Evolutionary conservation across 2,329 filamentous ascomycete species (phyloP).

Genomic region (Exophiala xenobiotica): DNA sequence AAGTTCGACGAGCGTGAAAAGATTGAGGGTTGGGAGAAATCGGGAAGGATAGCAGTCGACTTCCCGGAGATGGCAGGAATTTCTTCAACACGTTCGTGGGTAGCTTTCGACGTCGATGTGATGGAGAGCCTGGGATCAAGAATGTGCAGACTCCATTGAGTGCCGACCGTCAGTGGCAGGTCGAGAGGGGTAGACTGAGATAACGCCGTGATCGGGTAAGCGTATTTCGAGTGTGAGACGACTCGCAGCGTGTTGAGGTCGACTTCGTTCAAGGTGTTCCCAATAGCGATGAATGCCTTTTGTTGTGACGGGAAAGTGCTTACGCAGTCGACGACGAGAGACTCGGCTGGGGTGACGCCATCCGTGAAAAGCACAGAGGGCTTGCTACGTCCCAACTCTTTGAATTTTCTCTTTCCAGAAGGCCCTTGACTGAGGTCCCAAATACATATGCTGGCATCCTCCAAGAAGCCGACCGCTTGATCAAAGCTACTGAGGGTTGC

Average conservation of each 20-base stretch:
- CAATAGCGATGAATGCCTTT: slow-evolving; percentile 76
- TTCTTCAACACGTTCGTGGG: slow-evolving; percentile 56
- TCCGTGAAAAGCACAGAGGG: slow-evolving; percentile 63
- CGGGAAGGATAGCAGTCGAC: slow-evolving; percentile 19
- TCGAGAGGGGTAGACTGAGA: slow-evolving; percentile 64
- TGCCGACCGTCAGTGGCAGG: slow-evolving; percentile 79
- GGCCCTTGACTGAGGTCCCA: slow-evolving; percentile 68
- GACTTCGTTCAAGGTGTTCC: slow-evolving; percentile 74
- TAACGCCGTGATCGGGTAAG: slow-evolving; percentile 79
- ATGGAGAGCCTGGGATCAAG: slow-evolving; percentile 66
- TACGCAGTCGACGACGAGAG: slow-evolving; percentile 73
- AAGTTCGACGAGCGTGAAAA: slow-evolving; percentile 8
- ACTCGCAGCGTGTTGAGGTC: slow-evolving; percentile 73
- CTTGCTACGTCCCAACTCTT: slow-evolving; percentile 63
- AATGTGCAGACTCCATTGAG: slow-evolving; percentile 75
- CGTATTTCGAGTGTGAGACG: slow-evolving; percentile 68
- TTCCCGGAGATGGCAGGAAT: slow-evolving; percentile 33
- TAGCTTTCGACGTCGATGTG: background rate
- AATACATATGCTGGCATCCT: slow-evolving; percentile 82
- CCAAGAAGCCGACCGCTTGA: slow-evolving; percentile 60
- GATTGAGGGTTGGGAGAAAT: slow-evolving; percentile 10
- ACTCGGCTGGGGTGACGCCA: slow-evolving; percentile 37
- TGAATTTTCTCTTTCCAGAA: slow-evolving; percentile 56
- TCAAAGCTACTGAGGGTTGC: slow-evolving; percentile 40
- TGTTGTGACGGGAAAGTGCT: slow-evolving; percentile 69